Evolutionary conservation across 2,329 filamentous ascomycete genomes (phyloP).

Genomic region (Fusarium dimerum): DNA sequence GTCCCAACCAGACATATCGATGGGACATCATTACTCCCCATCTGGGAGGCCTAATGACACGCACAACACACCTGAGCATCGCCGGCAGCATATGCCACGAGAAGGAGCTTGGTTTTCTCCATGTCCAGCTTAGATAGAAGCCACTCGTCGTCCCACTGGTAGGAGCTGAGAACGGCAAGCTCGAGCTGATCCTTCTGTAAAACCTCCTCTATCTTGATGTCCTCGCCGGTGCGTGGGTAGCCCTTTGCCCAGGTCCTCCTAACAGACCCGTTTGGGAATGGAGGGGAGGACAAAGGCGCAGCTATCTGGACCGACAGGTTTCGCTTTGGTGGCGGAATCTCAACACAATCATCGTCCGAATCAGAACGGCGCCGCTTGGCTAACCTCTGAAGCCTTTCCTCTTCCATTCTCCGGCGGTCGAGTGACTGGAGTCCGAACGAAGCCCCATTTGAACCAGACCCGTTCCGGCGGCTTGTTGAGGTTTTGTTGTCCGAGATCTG

Average conservation of each 20-base stretch:
- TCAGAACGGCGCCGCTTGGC: slow-evolving; percentile 50
- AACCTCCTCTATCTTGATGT: slow-evolving; percentile 87
- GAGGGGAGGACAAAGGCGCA: slow-evolving; percentile 30
- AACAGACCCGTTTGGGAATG: slow-evolving; percentile 62
- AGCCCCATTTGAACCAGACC: slow-evolving; percentile 16
- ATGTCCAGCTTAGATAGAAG: slow-evolving; percentile 69
- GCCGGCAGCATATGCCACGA: slow-evolving; percentile 57
- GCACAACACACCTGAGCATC: slow-evolving; percentile 50
- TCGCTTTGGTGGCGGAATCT: slow-evolving; percentile 32
- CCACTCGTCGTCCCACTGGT: slow-evolving; percentile 83
- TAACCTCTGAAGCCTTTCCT: slow-evolving; percentile 73
- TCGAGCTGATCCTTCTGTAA: slow-evolving; percentile 71
- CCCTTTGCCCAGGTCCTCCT: slow-evolving; percentile 80
- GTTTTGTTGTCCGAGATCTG: slow-evolving; percentile 16
- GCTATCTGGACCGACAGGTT: slow-evolving; percentile 12
- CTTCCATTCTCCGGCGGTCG: slow-evolving; percentile 82
- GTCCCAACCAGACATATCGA: too few species aligned
- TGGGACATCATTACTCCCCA: too few species aligned
- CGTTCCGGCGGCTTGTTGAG: slow-evolving; percentile 17
- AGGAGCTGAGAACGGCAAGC: slow-evolving; percentile 82
- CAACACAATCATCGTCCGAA: slow-evolving; percentile 28
- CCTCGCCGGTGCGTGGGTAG: slow-evolving; percentile 61
- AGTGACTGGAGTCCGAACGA: slow-evolving; percentile 52
- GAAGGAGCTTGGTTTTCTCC: slow-evolving; percentile 59
- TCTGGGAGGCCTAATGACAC: too few species aligned